Base-by-base conservation (phyloP, 805 yeast species). In the Saccharomycopsis sp. region DNA sequence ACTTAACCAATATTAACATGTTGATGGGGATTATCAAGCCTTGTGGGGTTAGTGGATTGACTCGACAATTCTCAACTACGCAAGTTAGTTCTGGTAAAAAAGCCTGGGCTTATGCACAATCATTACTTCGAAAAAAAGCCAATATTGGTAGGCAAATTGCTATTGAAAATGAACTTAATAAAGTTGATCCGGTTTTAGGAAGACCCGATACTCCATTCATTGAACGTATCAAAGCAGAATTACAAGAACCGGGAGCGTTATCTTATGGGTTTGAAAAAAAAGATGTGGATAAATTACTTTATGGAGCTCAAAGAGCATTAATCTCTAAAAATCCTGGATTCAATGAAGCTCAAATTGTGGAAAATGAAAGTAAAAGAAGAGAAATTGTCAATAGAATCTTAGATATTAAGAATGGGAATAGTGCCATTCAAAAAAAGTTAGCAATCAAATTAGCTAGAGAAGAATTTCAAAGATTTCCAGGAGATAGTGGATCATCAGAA, bases 401-500 rank as follows among this genome's bases (percentile, higher is more conserved):
- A 39, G 73, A 74, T 52, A 69, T 85, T 62, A 78, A 71, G 59
- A 88, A 88, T 60, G 70, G 92, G 20, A 68, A 69, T 49, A 69
- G 69, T 38, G 56, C 60, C 15, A 87, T 83, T 48, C 65, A 67
- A 42, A 64, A 69, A 52, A 72, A 74, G 49, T 57, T 73, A 49
- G 81, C 85, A 21, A 64, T 74, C 2, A 61, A 62, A 34, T 58
- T 80, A 34, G 96, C 96, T 1, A 68, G 75, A 37, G 62, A 71
- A 51, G 96, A 89, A 62, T 88, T 89, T 59, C 77, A 75, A 51
- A 70, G 95, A 53, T 69, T 71, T 48, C 86, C 78, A 34, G 95
- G 95, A 40, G 97, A 92, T 58, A 84, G 96, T 1, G 96, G 95
- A 2, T 84, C 95, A 2, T 76, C 94, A 40, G 97, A 89, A 62